Percentiles rank a stretch among this genome's conserved stretches.
Conservation (phyloP, 768 basidiomycete genomes). For the Butyriboletus loyo region DNA sequence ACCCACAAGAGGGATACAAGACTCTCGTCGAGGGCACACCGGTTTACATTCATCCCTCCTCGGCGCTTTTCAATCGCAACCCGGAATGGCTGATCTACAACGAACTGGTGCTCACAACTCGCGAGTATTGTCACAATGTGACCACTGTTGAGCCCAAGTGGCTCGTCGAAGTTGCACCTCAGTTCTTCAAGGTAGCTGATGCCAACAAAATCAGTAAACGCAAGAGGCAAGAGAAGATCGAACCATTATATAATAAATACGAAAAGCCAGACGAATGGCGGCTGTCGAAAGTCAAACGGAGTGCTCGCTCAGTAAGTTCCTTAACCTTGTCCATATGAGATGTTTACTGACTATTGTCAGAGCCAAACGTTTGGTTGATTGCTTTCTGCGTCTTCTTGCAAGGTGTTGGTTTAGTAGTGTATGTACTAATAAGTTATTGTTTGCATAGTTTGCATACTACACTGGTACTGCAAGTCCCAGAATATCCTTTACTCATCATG, state of each 20-base stretch:
- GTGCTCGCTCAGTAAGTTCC: slow-evolving; percentile 69
- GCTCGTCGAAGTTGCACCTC: slow-evolving; percentile 96
- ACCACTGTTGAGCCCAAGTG: slow-evolving; percentile 97
- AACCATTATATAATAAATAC: slow-evolving; percentile 93
- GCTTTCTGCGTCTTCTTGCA: background rate
- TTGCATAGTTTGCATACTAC: slow-evolving; percentile 3
- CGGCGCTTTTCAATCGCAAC: slow-evolving; percentile 92
- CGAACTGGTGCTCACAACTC: slow-evolving; percentile 93
- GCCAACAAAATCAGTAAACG: slow-evolving; percentile 96
- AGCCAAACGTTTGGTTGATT: slow-evolving; percentile 87
- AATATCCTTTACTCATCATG: background rate
- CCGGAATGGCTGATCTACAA: slow-evolving; percentile 98
- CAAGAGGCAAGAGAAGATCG: slow-evolving; percentile 95
- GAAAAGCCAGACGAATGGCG: slow-evolving; percentile 96
- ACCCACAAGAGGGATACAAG: slow-evolving; percentile 97
- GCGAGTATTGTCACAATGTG: slow-evolving; percentile 91
- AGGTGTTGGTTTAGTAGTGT: slow-evolving; percentile 1
- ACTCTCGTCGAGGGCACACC: slow-evolving; percentile 97
- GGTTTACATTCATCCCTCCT: slow-evolving; percentile 97
- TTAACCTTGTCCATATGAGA: slow-evolving; percentile 9
- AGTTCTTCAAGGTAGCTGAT: slow-evolving; percentile 98
- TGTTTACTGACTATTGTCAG: slow-evolving; percentile 34
- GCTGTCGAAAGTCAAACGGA: slow-evolving; percentile 86
- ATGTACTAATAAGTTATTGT: slow-evolving; percentile 11
- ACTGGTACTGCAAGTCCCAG: background rate